Evolutionary conservation across 2,329 filamentous ascomycete genomes (phyloP).

Genomic region (Diaporthe amygdali): DNA sequence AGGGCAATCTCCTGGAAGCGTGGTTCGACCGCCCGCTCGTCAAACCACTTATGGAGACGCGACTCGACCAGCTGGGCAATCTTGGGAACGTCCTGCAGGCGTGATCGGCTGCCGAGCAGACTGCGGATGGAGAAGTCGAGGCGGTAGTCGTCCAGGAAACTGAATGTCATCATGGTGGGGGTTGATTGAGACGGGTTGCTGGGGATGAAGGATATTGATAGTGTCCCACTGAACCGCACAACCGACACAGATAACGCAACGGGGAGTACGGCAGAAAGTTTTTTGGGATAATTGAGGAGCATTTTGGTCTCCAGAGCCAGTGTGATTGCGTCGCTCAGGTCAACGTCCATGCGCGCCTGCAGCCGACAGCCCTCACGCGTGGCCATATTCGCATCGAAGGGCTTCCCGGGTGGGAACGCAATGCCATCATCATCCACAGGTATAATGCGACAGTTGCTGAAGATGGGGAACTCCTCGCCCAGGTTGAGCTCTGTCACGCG

Average conservation of each 20-base stretch:
- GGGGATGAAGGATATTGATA: conserved; percentile 92
- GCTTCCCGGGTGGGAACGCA: conserved; percentile 55
- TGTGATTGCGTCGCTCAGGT: conserved; percentile 94
- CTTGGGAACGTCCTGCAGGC: conserved; percentile 85
- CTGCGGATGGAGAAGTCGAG: conserved; percentile 83
- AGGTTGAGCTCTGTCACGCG: conserved; percentile 91
- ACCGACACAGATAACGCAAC: conserved; percentile 92
- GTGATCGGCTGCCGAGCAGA: conserved; percentile 77
- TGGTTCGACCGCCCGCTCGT: conserved; percentile 84
- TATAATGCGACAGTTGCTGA: conserved; percentile 96
- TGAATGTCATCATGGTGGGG: conserved; percentile 91
- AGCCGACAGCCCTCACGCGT: conserved; percentile 73
- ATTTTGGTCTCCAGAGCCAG: conserved; percentile 93
- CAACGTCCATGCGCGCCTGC: conserved; percentile 96
- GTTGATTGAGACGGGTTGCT: conserved; percentile 70
- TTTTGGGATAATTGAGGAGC: conserved; percentile 92
- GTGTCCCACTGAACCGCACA: conserved; percentile 90
- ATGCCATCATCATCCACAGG: conserved; percentile 83
- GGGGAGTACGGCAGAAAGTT: conserved; percentile 84
- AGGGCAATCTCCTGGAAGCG: conserved; percentile 86
- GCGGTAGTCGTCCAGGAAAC: conserved; percentile 87
- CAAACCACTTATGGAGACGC: conserved; percentile 84
- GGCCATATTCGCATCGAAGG: conserved; percentile 57
- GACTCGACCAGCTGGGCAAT: conserved; percentile 85
- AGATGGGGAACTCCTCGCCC: conserved; percentile 97